Evolutionary conservation across 129 eudicot genomes (phyloP), one percentile per base, ranked within the genome.

Genomic region (Escallonia herrerae): DNA sequence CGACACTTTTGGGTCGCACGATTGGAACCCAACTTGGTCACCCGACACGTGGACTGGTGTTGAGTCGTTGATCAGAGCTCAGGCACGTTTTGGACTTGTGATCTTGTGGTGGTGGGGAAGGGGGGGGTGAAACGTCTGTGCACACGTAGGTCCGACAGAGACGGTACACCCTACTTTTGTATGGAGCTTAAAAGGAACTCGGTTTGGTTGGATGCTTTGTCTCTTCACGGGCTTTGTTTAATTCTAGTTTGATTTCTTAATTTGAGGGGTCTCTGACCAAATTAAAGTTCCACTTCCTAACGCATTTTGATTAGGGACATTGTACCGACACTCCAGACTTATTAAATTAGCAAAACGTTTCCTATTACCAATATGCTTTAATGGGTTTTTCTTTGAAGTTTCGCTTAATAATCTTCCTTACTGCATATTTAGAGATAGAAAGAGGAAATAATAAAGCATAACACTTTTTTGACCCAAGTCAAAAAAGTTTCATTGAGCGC

Each of bases 81-180:
- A 45, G 7, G 9, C 49, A 8, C 0, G 49, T 22, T 22, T 22
- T 0, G 33, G 33, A 22, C 33, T 22, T 22, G 33, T 22, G 33
- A 22, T 22, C 33, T 22, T 1, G 33, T 22, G 33, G 33, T 22
- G 33, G 33, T 22, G 33, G 33, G 33, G 33, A 22, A 22, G 33
- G 33, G 1, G 33, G 1, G 49, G 49, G 6, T 45, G 49, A 5
- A 5, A 45, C 6, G 6, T 45, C 39, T 4, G 42, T 56, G 60
- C 60, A 56, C 60, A 56, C 60, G 60, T 56, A 56, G 33, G 7
- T 56, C 60, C 41, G 60, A 56, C 22, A 33, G 39, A 56, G 60
- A 56, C 60, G 40, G 60, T 56, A 56, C 60, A 56, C 15, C 60
- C 60, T 15, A 15, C 60, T 56, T 55, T 15, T 15, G n/a, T n/a